Evolutionary conservation across 106 monocot genomes (phyloP).

Genomic region (Dioscorea zingiberensis): DNA sequence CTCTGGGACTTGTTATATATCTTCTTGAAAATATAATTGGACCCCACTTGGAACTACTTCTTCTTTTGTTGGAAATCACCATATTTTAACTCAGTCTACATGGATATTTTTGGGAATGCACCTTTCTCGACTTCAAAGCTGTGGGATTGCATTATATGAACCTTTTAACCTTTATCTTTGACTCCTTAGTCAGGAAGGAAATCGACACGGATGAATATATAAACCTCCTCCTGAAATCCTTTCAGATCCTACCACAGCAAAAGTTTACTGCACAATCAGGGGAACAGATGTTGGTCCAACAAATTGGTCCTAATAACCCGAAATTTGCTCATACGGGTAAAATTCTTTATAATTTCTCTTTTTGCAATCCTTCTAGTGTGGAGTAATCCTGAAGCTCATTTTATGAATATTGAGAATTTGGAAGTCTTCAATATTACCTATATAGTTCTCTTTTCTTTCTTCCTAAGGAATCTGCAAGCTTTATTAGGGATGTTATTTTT

Average conservation of each 20-base stretch:
- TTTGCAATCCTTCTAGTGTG: background rate
- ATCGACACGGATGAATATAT: conserved; percentile 61
- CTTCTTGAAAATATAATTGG: background rate
- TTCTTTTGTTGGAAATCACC: background rate
- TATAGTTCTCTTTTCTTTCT: background rate
- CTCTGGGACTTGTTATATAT: background rate
- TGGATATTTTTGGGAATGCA: background rate
- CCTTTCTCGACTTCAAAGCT: background rate
- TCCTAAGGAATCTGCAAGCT: conserved; percentile 83
- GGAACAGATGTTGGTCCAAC: conserved; percentile 64
- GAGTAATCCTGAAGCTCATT: background rate
- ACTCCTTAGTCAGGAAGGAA: conserved; percentile 65
- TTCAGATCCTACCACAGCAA: conserved; percentile 90
- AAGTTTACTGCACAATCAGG: conserved; percentile 63
- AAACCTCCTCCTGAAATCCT: conserved; percentile 65
- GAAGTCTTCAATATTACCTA: background rate
- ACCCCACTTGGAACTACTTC: background rate
- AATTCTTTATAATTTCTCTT: conserved; percentile 1
- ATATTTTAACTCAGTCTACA: background rate
- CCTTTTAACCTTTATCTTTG: background rate
- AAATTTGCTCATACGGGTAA: conserved; percentile 61
- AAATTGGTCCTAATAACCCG: conserved; percentile 91
- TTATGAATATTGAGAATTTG: background rate
- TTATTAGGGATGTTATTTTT: conserved; percentile 68
- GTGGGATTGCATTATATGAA: background rate